Percentiles rank a stretch among this genome's conserved stretches.
These are phyloP conservation scores for Coniferiporia sulphurascens DNA, from an alignment of 1,284 basidiomycete species.

Conservation along the genomic window DNA sequence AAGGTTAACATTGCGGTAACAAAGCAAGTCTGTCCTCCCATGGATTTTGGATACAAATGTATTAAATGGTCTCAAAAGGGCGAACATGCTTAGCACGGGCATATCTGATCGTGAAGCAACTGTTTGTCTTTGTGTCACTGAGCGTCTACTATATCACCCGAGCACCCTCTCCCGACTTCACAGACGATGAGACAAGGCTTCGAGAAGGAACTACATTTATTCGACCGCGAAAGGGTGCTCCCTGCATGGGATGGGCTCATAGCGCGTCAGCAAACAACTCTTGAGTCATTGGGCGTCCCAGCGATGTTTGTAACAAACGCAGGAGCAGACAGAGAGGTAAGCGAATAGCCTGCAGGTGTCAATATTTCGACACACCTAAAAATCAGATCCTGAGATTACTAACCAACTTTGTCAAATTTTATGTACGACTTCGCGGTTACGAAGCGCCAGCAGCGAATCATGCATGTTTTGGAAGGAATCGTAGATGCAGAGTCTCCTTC, in stretches of 20 bases:
- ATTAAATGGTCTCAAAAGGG: constrained; percentile 34
- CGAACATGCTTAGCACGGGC: constrained; percentile 54
- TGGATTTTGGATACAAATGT: neutral
- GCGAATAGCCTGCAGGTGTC: constrained; percentile 15
- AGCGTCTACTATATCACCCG: neutral
- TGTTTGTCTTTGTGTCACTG: constrained; percentile 36
- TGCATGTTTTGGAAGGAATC: constrained; percentile 46
- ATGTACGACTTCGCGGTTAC: neutral
- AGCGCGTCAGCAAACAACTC: constrained; percentile 57
- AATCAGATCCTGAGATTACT: neutral
- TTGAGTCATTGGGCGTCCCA: constrained; percentile 59
- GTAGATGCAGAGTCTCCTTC: constrained; percentile 19
- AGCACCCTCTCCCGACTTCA: constrained; percentile 6
- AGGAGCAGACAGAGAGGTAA: constrained; percentile 51
- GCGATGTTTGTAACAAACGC: constrained; percentile 59
- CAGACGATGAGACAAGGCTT: constrained; percentile 61
- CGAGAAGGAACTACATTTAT: constrained; percentile 55
- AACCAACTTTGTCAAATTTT: neutral
- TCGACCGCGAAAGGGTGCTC: constrained; percentile 59
- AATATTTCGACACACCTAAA: neutral
- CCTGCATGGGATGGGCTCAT: constrained; percentile 72
- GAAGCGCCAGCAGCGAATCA: constrained; percentile 45
- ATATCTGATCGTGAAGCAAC: constrained; percentile 67
- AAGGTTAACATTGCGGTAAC: constrained; percentile 60
- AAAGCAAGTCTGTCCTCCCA: constrained; percentile 43